Percentiles rank a stretch among this genome's conserved stretches.
Conservation (phyloP, 176 grass and related monocot species). For the sorghum (Sorghum bicolor) region Sorghum_bicolor_NCBIv3 NC_012870.2:13911501-13912000, state of each 20-base stretch:
- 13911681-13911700: conserved; percentile 32
- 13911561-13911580: conserved; percentile 44
- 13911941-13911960: conserved; percentile 55
- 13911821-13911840: conserved; percentile 56
- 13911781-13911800: conserved; percentile 5
- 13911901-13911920: conserved; percentile 45
- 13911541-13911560: conserved; percentile 49
- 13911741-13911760: conserved; percentile 33
- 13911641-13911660: conserved; percentile 40
- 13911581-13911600: conserved; percentile 56
- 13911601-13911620: conserved; percentile 77
- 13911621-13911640: conserved; percentile 63
- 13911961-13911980: conserved; percentile 41
- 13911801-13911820: conserved; percentile 61
- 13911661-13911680: conserved; percentile 18
- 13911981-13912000: conserved; percentile 38
- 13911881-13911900: conserved; percentile 40
- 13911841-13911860: conserved; percentile 69
- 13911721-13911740: conserved; percentile 54
- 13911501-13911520: conserved; percentile 71
- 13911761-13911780: conserved; percentile 27
- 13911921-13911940: conserved; percentile 52
- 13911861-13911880: conserved; percentile 56
- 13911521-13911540: conserved; percentile 78
- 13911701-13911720: conserved; percentile 68